phyloP scores from a whole-genome alignment of 768 basidiomycete species.

The Collybia sordida region DNA sequence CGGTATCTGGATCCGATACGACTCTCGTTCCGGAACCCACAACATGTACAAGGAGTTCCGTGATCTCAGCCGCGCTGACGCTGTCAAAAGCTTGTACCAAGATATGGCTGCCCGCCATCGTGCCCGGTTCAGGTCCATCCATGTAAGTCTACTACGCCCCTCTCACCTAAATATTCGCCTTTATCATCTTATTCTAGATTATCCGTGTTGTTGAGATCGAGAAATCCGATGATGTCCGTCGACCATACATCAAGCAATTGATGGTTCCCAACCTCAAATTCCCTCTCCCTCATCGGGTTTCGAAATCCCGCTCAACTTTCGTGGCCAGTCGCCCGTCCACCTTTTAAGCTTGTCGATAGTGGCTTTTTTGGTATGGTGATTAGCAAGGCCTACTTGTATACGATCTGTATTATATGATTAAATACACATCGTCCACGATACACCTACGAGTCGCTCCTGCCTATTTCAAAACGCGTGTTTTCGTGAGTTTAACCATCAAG shows the following conservation, averaged over 20 bases:
- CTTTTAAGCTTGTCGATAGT: slow-evolving; percentile 41
- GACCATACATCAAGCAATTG: slow-evolving; percentile 98
- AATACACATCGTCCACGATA: too few species aligned
- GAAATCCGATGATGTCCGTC: slow-evolving; percentile 88
- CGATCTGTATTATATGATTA: slow-evolving; percentile 11
- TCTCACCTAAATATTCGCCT: background rate
- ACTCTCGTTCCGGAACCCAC: slow-evolving; percentile 99
- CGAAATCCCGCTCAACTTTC: slow-evolving; percentile 79
- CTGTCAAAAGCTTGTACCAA: slow-evolving; percentile 96
- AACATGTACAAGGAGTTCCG: slow-evolving; percentile 99
- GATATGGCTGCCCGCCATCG: slow-evolving; percentile 99
- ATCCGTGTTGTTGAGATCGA: slow-evolving; percentile 96
- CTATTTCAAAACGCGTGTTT: too few species aligned
- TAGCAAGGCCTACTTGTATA: slow-evolving; percentile 7
- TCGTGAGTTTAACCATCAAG: too few species aligned
- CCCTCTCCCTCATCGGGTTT: slow-evolving; percentile 91
- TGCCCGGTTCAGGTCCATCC: slow-evolving; percentile 98
- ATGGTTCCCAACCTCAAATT: slow-evolving; percentile 89
- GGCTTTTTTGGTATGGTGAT: background rate
- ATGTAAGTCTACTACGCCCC: slow-evolving; percentile 51
- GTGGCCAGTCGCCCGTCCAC: slow-evolving; percentile 76
- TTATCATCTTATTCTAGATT: slow-evolving; percentile 52
- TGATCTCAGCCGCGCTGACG: slow-evolving; percentile 90
- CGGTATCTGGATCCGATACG: slow-evolving; percentile 99
- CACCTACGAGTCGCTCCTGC: too few species aligned